Base-by-base conservation (phyloP, 805 yeast genomes). In the Candida dajiaensis region DNA sequence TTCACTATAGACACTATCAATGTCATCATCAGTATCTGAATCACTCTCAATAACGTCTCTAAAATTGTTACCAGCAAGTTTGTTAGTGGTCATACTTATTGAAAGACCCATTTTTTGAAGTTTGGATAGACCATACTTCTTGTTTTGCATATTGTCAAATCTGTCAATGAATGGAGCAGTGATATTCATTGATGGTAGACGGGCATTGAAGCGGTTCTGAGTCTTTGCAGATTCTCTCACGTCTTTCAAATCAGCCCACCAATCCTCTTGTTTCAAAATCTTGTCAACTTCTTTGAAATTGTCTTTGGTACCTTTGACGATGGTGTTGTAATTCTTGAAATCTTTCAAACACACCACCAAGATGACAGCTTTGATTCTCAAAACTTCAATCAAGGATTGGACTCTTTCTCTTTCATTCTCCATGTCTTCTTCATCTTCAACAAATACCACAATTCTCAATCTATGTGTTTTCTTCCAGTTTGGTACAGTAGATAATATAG, bases 401-500 rank as follows among this genome's bases (percentile, higher is more conserved):
- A 94, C 77, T 44, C 97, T 66, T 13, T 66, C 64, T 18, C 64
- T 65, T 59, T 94, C 99, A 42, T 85, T 89, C 2, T 67, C 73
- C 23, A 88, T 77, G 53, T 90, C 97, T 0, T 68, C 68, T 40
- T 70, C 71, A 47, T 73, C 73, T 65, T 94, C 99, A 26, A 94
- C 97, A 72, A 94, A 92, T 0, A 86, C 95, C 43, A 94, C 81
- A 11, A 94, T 89, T 49, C 99, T 71, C 35, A 94, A 62, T 6
- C 64, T 68, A 59, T 89, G 94, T 0, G 85, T 81, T 41, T 72
- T 72, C 52, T 86, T 81, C 99, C 99, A 94, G 39, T 83, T 85
- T 1, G 95, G 95, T 4, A 94, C 99, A 0, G 99, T 90, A 11
- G 86, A 80, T 48, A 94, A 69, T 54, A 94, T 92, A 2, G 96